Percentiles rank a stretch among this genome's conserved stretches.
Conservation (phyloP, 176 grass and related monocot genomes). For the Eragrostis curvula region DNA sequence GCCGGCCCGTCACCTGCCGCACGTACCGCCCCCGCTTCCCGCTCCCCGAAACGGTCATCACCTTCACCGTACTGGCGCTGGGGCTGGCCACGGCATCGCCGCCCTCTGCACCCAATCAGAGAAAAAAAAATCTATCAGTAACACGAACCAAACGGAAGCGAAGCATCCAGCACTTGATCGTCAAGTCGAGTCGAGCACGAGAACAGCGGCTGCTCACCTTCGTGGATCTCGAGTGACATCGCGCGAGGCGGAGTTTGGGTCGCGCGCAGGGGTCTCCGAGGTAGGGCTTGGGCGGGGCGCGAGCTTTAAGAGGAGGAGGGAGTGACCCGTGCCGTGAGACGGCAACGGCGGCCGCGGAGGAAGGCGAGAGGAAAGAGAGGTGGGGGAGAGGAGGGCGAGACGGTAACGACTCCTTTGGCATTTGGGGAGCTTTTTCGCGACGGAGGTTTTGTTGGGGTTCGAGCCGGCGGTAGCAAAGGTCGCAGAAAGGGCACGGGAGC, state of each 20-base stretch:
- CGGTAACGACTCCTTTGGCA: slow-evolving; percentile 44
- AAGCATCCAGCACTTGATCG: neutral
- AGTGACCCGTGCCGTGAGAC: neutral
- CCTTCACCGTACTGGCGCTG: slow-evolving; percentile 42
- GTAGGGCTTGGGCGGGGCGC: slow-evolving; percentile 39
- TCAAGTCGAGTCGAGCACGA: neutral
- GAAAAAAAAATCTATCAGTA: neutral
- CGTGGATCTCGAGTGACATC: slow-evolving; percentile 68
- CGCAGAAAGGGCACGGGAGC: neutral
- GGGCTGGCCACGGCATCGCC: neutral
- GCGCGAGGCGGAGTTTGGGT: neutral
- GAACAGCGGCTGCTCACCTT: slow-evolving; percentile 39
- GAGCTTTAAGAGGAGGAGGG: slow-evolving; percentile 40
- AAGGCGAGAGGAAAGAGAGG: slow-evolving; percentile 57
- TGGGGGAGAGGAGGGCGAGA: slow-evolving; percentile 46
- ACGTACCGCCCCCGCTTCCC: slow-evolving; percentile 81
- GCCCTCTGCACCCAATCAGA: slow-evolving; percentile 28
- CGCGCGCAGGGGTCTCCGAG: slow-evolving; percentile 23
- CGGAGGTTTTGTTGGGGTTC: slow-evolving; percentile 51
- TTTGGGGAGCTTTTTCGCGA: neutral
- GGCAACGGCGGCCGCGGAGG: slow-evolving; percentile 12
- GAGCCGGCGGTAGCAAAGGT: neutral
- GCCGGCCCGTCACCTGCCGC: slow-evolving; percentile 88
- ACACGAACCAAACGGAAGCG: too few relatives aligned
- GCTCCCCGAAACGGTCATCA: slow-evolving; percentile 66